These are phyloP conservation scores for Adansonia gregorii DNA, from an alignment of 441 rosid genomes.

Conservation along the genomic window DNA sequence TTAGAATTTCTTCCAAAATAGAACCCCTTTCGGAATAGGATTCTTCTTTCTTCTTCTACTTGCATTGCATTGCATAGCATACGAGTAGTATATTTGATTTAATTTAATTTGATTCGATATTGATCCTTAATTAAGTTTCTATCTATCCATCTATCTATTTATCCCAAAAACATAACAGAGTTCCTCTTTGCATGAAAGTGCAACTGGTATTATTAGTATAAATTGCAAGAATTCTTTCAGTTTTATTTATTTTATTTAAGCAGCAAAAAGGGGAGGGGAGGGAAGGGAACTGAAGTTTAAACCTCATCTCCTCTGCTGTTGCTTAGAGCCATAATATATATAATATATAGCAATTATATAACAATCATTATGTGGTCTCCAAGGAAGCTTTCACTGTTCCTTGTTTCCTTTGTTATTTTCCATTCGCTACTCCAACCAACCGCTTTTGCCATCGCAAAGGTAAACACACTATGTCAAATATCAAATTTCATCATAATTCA, in stretches of 20 bases:
- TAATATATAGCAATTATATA: too few relatives aligned
- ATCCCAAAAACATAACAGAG: not conserved
- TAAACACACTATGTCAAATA: not conserved
- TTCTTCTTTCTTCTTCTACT: not conserved
- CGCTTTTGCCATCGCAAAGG: conserved; percentile 46
- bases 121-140: too few relatives aligned
- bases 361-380: conserved; percentile 27
- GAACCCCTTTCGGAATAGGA: not conserved
- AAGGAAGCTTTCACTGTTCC: conserved; percentile 18
- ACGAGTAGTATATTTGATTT: not conserved
- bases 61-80: not conserved
- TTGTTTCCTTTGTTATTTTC: conserved; percentile 27
- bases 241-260: too few relatives aligned
- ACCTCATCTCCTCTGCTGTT: too few relatives aligned
- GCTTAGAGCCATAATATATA: too few relatives aligned
- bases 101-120: too few relatives aligned
- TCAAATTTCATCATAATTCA: too few relatives aligned
- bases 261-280: not conserved
- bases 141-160: too few relatives aligned
- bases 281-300: too few relatives aligned
- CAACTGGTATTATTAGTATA: not conserved
- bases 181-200: not conserved
- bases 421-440: conserved; percentile 29
- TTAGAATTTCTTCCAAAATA: not conserved
- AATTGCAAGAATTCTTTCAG: not conserved